Conservation (phyloP, 2,329 filamentous ascomycete genomes). For the Fusarium stilboides region DNA sequence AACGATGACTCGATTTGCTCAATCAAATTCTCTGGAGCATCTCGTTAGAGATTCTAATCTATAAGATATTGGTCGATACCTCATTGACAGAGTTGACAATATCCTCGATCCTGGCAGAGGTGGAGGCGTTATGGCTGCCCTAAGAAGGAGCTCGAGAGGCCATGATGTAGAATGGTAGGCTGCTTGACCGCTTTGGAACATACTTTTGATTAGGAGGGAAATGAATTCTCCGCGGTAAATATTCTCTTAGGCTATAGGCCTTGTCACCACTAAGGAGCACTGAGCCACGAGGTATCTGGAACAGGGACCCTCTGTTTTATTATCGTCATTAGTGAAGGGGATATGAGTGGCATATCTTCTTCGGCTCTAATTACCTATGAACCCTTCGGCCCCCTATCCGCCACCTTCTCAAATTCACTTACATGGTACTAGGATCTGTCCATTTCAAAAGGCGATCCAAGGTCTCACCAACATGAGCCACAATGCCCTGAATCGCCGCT, state of each 20-base stretch:
- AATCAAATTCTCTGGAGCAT: neutral
- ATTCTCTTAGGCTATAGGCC: no score
- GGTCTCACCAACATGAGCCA: neutral
- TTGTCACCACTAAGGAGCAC: no score
- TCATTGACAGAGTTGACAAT: neutral
- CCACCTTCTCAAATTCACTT: neutral
- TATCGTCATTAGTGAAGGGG: neutral
- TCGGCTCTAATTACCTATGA: neutral
- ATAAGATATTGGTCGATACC: neutral
- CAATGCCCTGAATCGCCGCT: neutral
- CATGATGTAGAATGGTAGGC: neutral
- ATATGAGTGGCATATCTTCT: neutral
- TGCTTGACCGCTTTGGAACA: no score
- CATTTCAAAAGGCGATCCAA: neutral
- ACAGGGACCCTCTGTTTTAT: no score
- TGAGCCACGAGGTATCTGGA: no score
- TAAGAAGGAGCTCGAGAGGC: neutral
- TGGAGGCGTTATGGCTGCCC: neutral
- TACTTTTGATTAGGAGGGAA: no score
- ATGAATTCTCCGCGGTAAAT: no score
- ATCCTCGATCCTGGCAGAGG: neutral
- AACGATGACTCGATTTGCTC: neutral
- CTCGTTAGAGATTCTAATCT: neutral
- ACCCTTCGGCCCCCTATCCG: no score
- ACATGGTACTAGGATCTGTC: neutral